Evolutionary conservation across 352 stramenopile species (phyloP), one percentile per base, ranked within the genome.

Genomic region (Phytophthora rubi): DNA sequence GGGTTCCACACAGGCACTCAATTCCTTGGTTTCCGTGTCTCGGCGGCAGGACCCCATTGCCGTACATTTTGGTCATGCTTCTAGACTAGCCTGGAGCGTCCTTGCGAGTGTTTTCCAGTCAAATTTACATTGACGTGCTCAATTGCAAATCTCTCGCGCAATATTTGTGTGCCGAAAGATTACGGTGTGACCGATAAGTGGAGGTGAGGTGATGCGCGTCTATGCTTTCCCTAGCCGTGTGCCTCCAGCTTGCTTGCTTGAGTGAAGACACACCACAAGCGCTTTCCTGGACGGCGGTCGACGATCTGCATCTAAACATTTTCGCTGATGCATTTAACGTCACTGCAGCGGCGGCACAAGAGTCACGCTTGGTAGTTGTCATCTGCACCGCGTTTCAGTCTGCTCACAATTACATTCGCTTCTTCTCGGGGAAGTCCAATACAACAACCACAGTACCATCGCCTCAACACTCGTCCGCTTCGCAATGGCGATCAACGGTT

Each of bases 231-330:
- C 51, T 62, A 62, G 53, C 32, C 62, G 45, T 49, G 52, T 55
- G 35, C 30, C 26, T 51, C 18, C 10, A 18, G 30, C 33, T 68
- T 51, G 62, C 53, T 63, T 66, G 49, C 33, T 59, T n/a, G 37
- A 51, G 44, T 44, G 18, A 26, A 66, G 51, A 32, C 54, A 61
- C 42, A 28, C 62, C 62, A 68, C 62, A 68, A 47, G 62, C 53
- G 53, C 32, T 62, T 68, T 68, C 62, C 44, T 55, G 18, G 23
- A 42, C 16, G 30, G 52, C 53, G 28, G n/a, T 44, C 37, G 16
- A n/a, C n/a, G n/a, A 13, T 32, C 28, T 16, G 30, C 58, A 51
- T 68, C 62, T 63, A 68, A 68, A 63, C 62, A 62, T 52, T 63
- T 56, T 9, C 16, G 2, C 18, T 62, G 62, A 68, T 68, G 62